Evolutionary conservation across 2,329 filamentous ascomycete species (phyloP), one percentile per base, ranked within the genome.

Genomic region (Beauveria rudraprayagi): DNA sequence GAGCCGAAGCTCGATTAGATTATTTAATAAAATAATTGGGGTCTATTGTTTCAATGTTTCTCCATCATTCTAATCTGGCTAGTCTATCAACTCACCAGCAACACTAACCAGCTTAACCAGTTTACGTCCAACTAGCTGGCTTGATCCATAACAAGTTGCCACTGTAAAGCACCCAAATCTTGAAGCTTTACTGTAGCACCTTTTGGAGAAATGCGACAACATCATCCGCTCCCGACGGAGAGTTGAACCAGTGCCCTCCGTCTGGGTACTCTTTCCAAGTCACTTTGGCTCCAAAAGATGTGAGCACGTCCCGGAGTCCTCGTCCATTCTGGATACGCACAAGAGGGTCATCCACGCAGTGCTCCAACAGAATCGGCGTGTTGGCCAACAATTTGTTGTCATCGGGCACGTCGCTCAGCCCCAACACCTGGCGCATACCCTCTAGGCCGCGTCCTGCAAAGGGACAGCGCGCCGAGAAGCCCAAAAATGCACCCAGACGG

Each of bases 171-270:
- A 28, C 26, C 26, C 26, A 28, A 30, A 30, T 30, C 28, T 30
- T 30, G 3, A 30, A 30, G 19, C 14, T 26, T 11, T 55, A 4
- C 8, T 50, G 44, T 4, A 60, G 11, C 5, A 60, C 50, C 11
- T 19, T 16, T 11, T 48, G 11, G 19, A 78, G 56, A 62, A 77
- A 78, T 2, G 63, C 63, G 7, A 72, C 68, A 0, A 71, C 71
- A 62, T 80, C 77, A 60, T 79, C 75, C 26, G 78, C 71, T 0
- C 78, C 78, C 1, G 66, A 57, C 0, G 77, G 76, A 16, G 73
- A 70, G 62, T 80, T 74, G 50, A 80, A 70, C 76, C 76, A 78
- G 63, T 80, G 76, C 0, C 73, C 75, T 10, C 78, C 77, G 22
- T 69, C 63, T 1, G 67, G 63, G 62, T 80, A 80, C 63, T 77